Evolutionary conservation across 345 rosid genomes (phyloP), one percentile per base, ranked within the genome.

Genomic region (Bretschneidera sinensis): DNA sequence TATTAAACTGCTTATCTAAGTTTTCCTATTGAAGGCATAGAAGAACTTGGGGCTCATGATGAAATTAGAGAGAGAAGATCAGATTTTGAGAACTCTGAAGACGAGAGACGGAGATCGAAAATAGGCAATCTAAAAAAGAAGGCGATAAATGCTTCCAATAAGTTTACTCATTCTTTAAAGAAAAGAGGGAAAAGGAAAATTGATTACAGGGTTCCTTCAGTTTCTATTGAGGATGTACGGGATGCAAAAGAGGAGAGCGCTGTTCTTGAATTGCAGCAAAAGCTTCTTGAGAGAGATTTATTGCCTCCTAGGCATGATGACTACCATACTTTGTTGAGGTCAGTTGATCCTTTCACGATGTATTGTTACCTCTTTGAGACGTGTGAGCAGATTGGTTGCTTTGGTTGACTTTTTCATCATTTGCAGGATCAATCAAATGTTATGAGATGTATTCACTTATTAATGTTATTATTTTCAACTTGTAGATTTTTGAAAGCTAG

Each of bases 401-500:
- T 55, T 39, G 54, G 43, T 50, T 71, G 17, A 31, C 25, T 43
- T 52, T 58, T 19, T 61, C 54, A 13, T 24, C 17, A 1, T 56
- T 48, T 19, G 35, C 16, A 14, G 17, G 28, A 9, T 58, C n/a
- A 34, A 43, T 63, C 51, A 64, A 59, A 51, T 71, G 34, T 59
- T 51, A 31, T 48, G 22, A 15, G 21, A 51, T 55, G 55, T 10
- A 24, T 31, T 58, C 53, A 51, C 65, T 60, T 33, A 34, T 43
- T 64, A 16, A 55, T 51, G 22, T 14, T 24, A 2, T 48, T 43
- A 11, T 48, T 66, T 47, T 61, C 62, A 24, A 43, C 64, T 59
- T 78, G 76, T 67, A 94, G 99, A 70, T 94, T 88, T 80, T 76
- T 88, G 87, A 94, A 86, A 78, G 97, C 97, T 59, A 80, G 97